Evolutionary conservation across 768 basidiomycete species (phyloP).

Genomic region (Cantharellus cinnabarinus): DNA sequence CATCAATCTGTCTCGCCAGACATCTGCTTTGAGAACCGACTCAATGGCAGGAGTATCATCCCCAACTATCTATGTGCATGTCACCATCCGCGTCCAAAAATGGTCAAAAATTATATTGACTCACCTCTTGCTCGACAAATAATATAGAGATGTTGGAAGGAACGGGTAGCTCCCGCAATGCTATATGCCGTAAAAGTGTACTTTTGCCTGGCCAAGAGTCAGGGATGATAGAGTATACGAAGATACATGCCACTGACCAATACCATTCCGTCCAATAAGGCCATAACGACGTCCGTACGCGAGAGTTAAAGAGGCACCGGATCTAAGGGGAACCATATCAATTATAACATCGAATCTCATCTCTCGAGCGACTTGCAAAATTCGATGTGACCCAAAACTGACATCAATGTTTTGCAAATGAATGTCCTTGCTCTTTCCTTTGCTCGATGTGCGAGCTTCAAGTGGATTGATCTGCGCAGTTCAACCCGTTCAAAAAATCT

Average conservation of each 20-base stretch:
- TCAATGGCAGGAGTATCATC: constrained; percentile 85
- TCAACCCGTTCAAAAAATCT: neutral
- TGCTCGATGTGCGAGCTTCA: constrained; percentile 51
- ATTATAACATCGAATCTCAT: neutral
- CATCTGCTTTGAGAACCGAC: constrained; percentile 97
- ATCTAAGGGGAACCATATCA: constrained; percentile 22
- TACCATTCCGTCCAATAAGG: constrained; percentile 74
- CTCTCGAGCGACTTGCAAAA: constrained; percentile 34
- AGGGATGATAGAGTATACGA: neutral
- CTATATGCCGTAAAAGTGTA: constrained; percentile 81
- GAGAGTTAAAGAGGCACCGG: constrained; percentile 69
- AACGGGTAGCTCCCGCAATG: constrained; percentile 84
- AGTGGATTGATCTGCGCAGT: constrained; percentile 65
- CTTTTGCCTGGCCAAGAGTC: constrained; percentile 71
- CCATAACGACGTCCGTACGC: constrained; percentile 83
- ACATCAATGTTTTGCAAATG: constrained; percentile 91
- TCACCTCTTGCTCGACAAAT: constrained; percentile 93
- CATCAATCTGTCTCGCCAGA: constrained; percentile 85
- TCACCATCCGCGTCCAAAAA: neutral
- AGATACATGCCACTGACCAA: constrained; percentile 4
- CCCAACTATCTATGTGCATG: constrained; percentile 46
- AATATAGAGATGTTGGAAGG: constrained; percentile 90
- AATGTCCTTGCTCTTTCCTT: constrained; percentile 96
- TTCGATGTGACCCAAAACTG: constrained; percentile 86
- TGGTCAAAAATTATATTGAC: constrained; percentile 6